Evolutionary conservation across 1,139 yeast species (phyloP).

Genomic region (Scheffersomyces parashehatae): DNA sequence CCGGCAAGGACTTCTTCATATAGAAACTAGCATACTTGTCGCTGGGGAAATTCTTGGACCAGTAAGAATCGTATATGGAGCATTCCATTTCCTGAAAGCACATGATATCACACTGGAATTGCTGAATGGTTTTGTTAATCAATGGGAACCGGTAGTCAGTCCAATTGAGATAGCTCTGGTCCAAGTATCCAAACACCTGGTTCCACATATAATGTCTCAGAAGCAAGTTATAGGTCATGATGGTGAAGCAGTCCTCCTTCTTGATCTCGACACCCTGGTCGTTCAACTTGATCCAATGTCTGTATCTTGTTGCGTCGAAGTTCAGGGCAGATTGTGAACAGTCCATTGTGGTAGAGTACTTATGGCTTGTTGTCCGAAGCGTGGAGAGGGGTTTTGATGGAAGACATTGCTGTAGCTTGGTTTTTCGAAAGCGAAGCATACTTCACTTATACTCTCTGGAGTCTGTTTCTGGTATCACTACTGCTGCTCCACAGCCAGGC

Average conservation of each 20-base stretch:
- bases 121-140: conserved; percentile 38
- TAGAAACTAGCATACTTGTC: conserved; percentile 46
- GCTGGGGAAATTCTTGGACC: conserved; percentile 34
- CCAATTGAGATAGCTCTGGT: conserved; percentile 49
- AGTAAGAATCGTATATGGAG: conserved; percentile 41
- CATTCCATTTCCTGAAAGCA: conserved; percentile 63
- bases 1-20: conserved; percentile 49
- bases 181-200: conserved; percentile 51
- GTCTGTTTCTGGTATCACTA: no score
- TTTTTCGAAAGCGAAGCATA: no score
- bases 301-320: conserved; percentile 3
- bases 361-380: no score
- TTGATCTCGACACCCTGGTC: background rate
- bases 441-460: no score
- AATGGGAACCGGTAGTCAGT: conserved; percentile 42
- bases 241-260: conserved; percentile 20
- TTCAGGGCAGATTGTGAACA: background rate
- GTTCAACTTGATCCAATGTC: conserved; percentile 3
- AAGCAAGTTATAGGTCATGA: conserved; percentile 53
- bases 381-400: no score
- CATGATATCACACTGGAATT: conserved; percentile 53
- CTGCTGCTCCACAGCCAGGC: no score
- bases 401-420: no score
- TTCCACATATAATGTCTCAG: conserved; percentile 62
- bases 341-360: no score